Conservation (phyloP, 2,329 filamentous ascomycete genomes). For the Penicillium oxalicum region DNA sequence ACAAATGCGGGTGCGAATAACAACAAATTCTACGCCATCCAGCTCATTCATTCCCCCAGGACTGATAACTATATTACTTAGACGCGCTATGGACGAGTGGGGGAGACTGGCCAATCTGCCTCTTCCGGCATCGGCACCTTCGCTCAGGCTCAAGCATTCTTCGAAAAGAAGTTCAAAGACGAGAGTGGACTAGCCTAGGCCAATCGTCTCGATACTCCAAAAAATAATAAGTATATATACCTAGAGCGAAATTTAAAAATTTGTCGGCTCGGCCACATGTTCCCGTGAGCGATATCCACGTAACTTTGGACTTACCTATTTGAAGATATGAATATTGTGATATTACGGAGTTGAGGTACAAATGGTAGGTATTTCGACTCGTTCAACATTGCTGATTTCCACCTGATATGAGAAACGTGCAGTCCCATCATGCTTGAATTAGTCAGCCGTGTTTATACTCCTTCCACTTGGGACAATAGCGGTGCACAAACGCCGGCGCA, state of each 20-base stretch:
- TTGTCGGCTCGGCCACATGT: neutral
- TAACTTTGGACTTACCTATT: neutral
- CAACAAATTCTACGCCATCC: slow-evolving; percentile 77
- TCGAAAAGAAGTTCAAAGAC: slow-evolving; percentile 53
- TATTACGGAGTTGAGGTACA: neutral
- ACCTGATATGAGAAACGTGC: neutral
- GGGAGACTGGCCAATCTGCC: slow-evolving; percentile 45
- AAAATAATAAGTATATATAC: slow-evolving; percentile 64
- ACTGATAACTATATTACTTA: slow-evolving; percentile 52
- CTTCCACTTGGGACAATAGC: slow-evolving; percentile 1
- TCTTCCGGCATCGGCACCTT: slow-evolving; percentile 37
- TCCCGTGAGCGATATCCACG: neutral
- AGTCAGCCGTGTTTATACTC: slow-evolving; percentile 4
- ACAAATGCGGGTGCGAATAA: slow-evolving; percentile 66
- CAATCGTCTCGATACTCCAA: slow-evolving; percentile 45
- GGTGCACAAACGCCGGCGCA: slow-evolving; percentile 7
- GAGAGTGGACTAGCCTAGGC: slow-evolving; percentile 51
- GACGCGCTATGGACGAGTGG: slow-evolving; percentile 77
- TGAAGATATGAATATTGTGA: neutral
- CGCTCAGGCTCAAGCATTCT: slow-evolving; percentile 38
- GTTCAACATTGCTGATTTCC: neutral
- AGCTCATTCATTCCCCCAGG: slow-evolving; percentile 46
- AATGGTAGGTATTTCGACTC: neutral
- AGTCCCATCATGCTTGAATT: slow-evolving; percentile 6
- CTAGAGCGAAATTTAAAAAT: slow-evolving; percentile 56